phyloP scores from a whole-genome alignment of 805 yeast species.

The Sungouiozyma ichnusensis region DNA sequence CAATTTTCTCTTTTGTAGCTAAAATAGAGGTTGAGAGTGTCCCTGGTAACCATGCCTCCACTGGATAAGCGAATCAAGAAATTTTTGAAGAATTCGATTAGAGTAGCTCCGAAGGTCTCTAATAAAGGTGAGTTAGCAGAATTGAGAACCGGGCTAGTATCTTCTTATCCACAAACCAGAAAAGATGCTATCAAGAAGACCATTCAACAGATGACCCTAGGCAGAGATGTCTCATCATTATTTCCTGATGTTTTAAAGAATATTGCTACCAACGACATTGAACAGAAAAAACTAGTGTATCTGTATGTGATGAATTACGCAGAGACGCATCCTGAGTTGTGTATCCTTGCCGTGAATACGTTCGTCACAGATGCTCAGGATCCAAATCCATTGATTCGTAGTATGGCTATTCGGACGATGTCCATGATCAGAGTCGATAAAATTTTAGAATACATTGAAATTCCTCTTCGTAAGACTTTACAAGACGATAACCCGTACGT shows the following conservation, averaged over 20 bases:
- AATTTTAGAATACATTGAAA: slow-evolving; percentile 89
- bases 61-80: slow-evolving; percentile 29
- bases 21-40: neutral
- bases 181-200: slow-evolving; percentile 96
- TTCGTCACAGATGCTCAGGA: slow-evolving; percentile 92
- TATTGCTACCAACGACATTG: slow-evolving; percentile 92
- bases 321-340: slow-evolving; percentile 88
- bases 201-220: slow-evolving; percentile 96
- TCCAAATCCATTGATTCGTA: slow-evolving; percentile 91
- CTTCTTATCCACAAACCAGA: slow-evolving; percentile 88
- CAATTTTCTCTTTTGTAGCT: too few relatives aligned
- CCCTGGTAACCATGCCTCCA: slow-evolving; percentile 21
- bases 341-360: slow-evolving; percentile 92
- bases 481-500: slow-evolving; percentile 94
- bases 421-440: slow-evolving; percentile 94
- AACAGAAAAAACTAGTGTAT: slow-evolving; percentile 92
- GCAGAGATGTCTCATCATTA: slow-evolving; percentile 88
- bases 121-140: slow-evolving; percentile 74
- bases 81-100: slow-evolving; percentile 26
- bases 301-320: slow-evolving; percentile 95
- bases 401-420: slow-evolving; percentile 96
- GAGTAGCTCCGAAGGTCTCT: slow-evolving; percentile 31
- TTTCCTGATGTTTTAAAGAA: slow-evolving; percentile 95
- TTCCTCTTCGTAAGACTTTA: slow-evolving; percentile 76
- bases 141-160: slow-evolving; percentile 78